Evolutionary conservation across 1,284 basidiomycete species (phyloP).

Genomic region (Exobasidium cylindrosporum): DNA sequence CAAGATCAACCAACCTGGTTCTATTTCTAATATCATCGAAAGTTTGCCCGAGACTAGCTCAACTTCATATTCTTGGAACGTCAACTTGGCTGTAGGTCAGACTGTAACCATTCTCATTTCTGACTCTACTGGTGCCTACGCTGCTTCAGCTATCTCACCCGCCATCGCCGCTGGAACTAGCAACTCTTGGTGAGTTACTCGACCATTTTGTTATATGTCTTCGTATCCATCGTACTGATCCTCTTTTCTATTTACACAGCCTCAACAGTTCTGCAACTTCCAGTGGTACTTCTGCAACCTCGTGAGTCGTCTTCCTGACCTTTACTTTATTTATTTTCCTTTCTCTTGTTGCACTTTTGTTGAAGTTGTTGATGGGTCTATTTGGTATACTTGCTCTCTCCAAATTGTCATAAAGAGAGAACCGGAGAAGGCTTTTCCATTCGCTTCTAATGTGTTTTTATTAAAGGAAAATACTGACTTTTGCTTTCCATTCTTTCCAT

Average conservation of each 20-base stretch:
- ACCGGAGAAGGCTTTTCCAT: no score
- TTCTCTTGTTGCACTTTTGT: no score
- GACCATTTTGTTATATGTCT: not conserved
- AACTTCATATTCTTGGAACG: constrained; percentile 22
- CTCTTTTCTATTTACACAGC: not conserved
- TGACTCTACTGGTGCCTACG: constrained; percentile 22
- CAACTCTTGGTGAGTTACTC: not conserved
- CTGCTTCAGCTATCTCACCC: not conserved
- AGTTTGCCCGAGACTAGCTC: constrained; percentile 9
- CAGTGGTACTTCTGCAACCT: no score
- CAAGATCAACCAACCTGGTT: constrained; percentile 17
- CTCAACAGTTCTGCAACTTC: not conserved
- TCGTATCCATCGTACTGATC: constrained; percentile 6
- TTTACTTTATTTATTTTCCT: no score
- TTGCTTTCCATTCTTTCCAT: no score
- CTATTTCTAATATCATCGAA: not conserved
- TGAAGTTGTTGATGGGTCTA: no score
- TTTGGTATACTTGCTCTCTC: no score
- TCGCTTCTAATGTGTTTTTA: no score
- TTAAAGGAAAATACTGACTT: no score
- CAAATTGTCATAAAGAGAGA: no score
- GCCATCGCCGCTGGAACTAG: not conserved
- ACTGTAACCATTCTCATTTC: constrained; percentile 23
- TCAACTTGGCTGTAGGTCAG: constrained; percentile 17
- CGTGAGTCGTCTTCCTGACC: no score